Percentiles rank a stretch among this genome's conserved stretches.
Evolutionary conservation across 1,284 basidiomycete species (phyloP).

Genomic region (Ustilago bromivora): DNA sequence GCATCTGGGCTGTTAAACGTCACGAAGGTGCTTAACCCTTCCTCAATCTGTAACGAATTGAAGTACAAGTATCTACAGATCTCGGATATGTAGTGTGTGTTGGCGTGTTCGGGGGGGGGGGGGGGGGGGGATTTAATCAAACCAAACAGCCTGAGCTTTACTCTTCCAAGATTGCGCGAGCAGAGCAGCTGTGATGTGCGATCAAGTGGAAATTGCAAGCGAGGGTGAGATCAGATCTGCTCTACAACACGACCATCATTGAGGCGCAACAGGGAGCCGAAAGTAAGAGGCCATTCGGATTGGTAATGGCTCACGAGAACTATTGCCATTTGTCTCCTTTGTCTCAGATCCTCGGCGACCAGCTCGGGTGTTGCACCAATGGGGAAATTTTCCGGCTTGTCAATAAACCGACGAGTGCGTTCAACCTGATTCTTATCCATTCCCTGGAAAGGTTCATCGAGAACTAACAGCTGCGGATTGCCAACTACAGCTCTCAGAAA

Average conservation of each 20-base stretch:
- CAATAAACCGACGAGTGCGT: slow-evolving; percentile 51
- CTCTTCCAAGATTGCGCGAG: not conserved
- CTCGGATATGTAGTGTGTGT: not conserved
- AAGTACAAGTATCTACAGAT: not conserved
- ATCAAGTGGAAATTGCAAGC: not conserved
- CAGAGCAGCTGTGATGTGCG: too few relatives aligned
- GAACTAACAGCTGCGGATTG: slow-evolving; percentile 56
- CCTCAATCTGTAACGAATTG: not conserved
- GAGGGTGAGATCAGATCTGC: slow-evolving; percentile 14
- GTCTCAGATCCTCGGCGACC: slow-evolving; percentile 15
- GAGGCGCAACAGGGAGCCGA: slow-evolving; percentile 56
- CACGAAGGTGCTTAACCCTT: slow-evolving; percentile 29
- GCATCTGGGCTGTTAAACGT: slow-evolving; percentile 29
- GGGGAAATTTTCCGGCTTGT: slow-evolving; percentile 26
- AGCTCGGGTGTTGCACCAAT: slow-evolving; percentile 21
- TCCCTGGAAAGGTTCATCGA: slow-evolving; percentile 69
- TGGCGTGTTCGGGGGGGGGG: too few relatives aligned
- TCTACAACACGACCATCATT: slow-evolving; percentile 54
- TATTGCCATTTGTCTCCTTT: slow-evolving; percentile 42
- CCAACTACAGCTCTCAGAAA: slow-evolving; percentile 63
- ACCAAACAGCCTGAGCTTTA: slow-evolving; percentile 22
- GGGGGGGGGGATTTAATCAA: slow-evolving; percentile 4
- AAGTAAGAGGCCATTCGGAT: slow-evolving; percentile 60
- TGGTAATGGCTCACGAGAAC: slow-evolving; percentile 67
- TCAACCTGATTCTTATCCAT: slow-evolving; percentile 60